Evolutionary conservation across 225 moss, liverwort and hornwort genomes (phyloP), one percentile per base, ranked within the genome.

Genomic region (Bryum argenteum): DNA sequence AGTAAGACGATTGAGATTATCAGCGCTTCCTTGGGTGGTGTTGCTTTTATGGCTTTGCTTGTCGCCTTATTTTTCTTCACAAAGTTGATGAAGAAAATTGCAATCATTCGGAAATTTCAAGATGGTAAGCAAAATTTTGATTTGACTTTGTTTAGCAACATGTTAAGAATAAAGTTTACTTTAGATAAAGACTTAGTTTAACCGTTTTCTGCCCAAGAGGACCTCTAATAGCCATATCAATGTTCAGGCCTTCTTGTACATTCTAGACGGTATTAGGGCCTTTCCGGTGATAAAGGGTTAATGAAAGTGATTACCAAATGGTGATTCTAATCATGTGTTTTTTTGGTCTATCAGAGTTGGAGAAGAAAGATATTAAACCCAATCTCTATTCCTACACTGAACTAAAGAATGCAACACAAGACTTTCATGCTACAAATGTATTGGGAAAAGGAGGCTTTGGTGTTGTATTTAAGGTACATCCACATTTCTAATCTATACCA

Each of bases 401-500:
- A 18, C 51, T 81, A 8, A 81, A 38, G 55, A 7, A 0, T 15
- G 81, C 81, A 19, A 80, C 76, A 19, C 28, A 61, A 67, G 75
- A 76, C 6, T 80, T 72, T 56, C 71, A 80, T 1, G 38, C 71
- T 1, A 71, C 17, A 11, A 67, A 75, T 45, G 66, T 71, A 12
- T 60, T 80, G 11, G 67, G 71, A 67, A 64, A 60, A 75, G 76
- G 76, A 51, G 55, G 71, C 1, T 80, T 66, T 76, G 80, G 76
- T 45, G 24, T 71, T 0, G 72, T 80, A 2, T 80, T 72, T 4
- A 76, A 80, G 80, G 76, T 80, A 62, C 9, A 19, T 8, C 37
- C 1, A 48, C 48, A 55, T 47, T 42, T 19, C 2, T 55, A 6
- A 33, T 33, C 33, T 33, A 4, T 33, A 33, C 4, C 7, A 6